Evolutionary conservation across 331 rosid genomes (phyloP), one percentile per base, ranked within the genome.

Genomic region (Rhamnella rubrinervis): DNA sequence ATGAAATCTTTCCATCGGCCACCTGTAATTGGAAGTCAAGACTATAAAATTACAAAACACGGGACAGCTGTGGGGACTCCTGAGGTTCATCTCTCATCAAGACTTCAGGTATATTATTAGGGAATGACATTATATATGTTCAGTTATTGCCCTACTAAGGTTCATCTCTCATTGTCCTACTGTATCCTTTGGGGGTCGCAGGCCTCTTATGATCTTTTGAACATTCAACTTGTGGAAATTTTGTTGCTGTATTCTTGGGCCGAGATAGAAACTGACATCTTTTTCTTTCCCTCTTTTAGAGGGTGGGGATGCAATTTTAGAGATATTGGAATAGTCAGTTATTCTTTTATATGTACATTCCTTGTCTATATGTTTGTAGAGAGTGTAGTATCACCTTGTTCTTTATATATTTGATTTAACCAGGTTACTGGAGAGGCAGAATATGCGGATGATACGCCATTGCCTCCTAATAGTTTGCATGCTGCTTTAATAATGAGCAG

Each of bases 361-460:
- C 35, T 31, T 31, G 35, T 31, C 0, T 31, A 31, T 31, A 2
- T 31, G 35, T 31, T 31, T 31, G 5, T 31, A 31, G 35, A 11
- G 12, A 71, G 60, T 69, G 50, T 47, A 67, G 63, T 31, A 52
- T 40, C 72, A 47, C 41, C 51, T 26, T 51, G 52, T 60, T 69
- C 69, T 73, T 77, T 37, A 75, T 63, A 18, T 55, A 21, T 64
- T 59, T 59, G 75, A 75, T 63, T 74, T 26, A 75, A 53, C 63
- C 80, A 93, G 98, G 97, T 91, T 64, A 85, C 97, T 59, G 98
- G 98, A 64, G 97, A 87, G 81, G 98, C 96, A 59, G 90, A 84
- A 80, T 93, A 93, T 81, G 85, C 87, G 10, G 98, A 87, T 75
- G 98, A 93, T 75, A 71, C 79, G 55, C 85, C 74, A 44, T 64